phyloP scores from a whole-genome alignment of 371 early-diverging fungal species.

The Conidiobolus incongruus region DNA sequence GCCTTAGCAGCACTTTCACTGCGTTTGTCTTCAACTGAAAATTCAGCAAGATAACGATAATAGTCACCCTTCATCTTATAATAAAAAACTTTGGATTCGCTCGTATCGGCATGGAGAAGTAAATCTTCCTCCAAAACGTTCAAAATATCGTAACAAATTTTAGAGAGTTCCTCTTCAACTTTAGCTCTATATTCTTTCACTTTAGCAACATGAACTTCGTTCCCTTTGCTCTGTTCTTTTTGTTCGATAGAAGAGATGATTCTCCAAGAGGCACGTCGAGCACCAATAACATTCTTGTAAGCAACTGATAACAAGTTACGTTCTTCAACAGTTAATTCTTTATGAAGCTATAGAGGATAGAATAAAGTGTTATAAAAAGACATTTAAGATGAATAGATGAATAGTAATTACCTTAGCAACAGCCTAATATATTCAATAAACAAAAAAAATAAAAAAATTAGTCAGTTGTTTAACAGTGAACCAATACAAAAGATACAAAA shows the following conservation, averaged over 20 bases:
- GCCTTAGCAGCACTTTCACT: slow-evolving; percentile 40
- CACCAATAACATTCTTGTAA: slow-evolving; percentile 93
- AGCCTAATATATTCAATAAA: slow-evolving; percentile 3
- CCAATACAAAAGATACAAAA: too few relatives aligned
- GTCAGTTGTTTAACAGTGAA: too few relatives aligned
- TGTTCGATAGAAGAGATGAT: slow-evolving; percentile 83
- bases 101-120: slow-evolving; percentile 34
- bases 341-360: slow-evolving; percentile 13
- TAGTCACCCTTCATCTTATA: slow-evolving; percentile 76
- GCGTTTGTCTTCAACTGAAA: slow-evolving; percentile 40
- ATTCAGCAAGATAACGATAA: slow-evolving; percentile 80
- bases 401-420: slow-evolving; percentile 9
- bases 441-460: too few relatives aligned
- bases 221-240: slow-evolving; percentile 62
- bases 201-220: slow-evolving; percentile 35
- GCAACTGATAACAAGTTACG: slow-evolving; percentile 91
- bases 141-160: slow-evolving; percentile 62
- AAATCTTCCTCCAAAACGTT: slow-evolving; percentile 49
- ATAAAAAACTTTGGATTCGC: slow-evolving; percentile 73
- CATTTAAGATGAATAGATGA: not conserved
- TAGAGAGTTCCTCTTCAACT: slow-evolving; percentile 55
- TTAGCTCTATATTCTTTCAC: slow-evolving; percentile 47
- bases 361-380: not conserved
- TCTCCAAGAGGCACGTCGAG: slow-evolving; percentile 92
- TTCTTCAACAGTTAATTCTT: slow-evolving; percentile 69